Base-by-base conservation (phyloP, 1,284 basidiomycete genomes). In the Ustilago vetiveriae region DNA sequence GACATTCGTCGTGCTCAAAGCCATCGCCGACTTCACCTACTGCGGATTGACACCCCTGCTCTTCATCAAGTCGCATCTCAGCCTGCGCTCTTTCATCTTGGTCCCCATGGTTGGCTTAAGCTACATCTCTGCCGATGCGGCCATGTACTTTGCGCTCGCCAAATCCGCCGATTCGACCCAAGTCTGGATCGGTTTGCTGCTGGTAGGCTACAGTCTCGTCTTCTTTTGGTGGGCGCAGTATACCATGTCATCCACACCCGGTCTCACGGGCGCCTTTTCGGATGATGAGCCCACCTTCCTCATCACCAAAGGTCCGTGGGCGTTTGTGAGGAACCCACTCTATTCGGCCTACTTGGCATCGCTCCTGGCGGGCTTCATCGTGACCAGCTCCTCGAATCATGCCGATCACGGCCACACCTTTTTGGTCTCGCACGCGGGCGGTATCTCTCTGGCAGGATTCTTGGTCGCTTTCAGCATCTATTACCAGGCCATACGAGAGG, bases 171-270 rank as follows among this genome's bases (percentile, higher is more conserved):
- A 58, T 8, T 2, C 38, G 10, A 58, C 55, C 4, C 58, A 69
- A 29, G 26, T 40, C 5, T 46, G 35, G 14, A 63, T 69, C 32
- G 66, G 32, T 13, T 11, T 55, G 27, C 22, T 33, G n/a, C 43
- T 69, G 4, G n/a, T 63, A 8, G 8, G 17, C n/a, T 69, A 69
- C 47, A 55, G 58, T 21, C 37, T 63, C 4, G 16, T 59, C 24
- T 59, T 69, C 39, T 69, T 69, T 44, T 58, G 52, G 52, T 69
- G 66, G 66, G 54, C 66, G 10, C 66, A 63, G 30, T 69, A 63
- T 39, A 63, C 59, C n/a, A 62, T 63, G 47, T 38, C 21, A 16
- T 13, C 17, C 9, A 54, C 41, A 6, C 32, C 55, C 0, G 51
- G 49, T 24, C 59, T 69, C 35, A 53, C 59, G 0, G 66, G 32